phyloP scores from a whole-genome alignment of 345 rosid species.

The Angophora floribunda region DNA sequence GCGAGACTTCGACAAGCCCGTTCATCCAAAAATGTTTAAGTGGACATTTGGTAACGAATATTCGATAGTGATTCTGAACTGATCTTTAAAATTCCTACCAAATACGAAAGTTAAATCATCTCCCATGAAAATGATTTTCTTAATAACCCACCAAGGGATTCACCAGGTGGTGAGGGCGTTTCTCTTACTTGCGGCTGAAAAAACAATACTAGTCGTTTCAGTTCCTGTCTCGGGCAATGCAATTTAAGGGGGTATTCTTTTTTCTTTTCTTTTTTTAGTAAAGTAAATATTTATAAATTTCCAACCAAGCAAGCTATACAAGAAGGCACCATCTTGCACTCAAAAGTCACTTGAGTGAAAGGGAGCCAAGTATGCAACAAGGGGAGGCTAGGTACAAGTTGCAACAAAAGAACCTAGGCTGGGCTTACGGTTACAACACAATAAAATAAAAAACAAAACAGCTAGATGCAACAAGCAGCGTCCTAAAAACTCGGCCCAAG shows the following conservation, averaged over 20 bases:
- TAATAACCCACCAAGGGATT: neutral
- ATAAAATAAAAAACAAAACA: no score
- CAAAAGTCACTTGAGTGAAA: no score
- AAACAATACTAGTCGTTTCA: neutral
- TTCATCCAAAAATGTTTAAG: neutral
- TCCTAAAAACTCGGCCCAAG: no score
- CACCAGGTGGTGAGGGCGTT: neutral
- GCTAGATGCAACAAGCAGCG: no score
- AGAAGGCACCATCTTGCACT: no score
- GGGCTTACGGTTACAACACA: no score
- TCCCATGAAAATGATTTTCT: neutral
- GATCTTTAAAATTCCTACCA: neutral
- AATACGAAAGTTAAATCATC: neutral
- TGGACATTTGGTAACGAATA: neutral
- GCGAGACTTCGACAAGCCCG: rapidly evolving
- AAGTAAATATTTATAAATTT: no score
- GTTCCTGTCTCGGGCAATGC: neutral
- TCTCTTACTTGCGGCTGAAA: neutral
- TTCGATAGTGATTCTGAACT: neutral
- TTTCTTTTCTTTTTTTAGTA: no score
- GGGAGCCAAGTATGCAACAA: no score
- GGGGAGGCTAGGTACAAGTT: no score
- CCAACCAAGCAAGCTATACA: no score
- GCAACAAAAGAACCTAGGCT: no score
- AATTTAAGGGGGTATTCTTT: neutral